phyloP scores from a whole-genome alignment of 2,329 filamentous ascomycete species.

The Penicillium sp. region DNA sequence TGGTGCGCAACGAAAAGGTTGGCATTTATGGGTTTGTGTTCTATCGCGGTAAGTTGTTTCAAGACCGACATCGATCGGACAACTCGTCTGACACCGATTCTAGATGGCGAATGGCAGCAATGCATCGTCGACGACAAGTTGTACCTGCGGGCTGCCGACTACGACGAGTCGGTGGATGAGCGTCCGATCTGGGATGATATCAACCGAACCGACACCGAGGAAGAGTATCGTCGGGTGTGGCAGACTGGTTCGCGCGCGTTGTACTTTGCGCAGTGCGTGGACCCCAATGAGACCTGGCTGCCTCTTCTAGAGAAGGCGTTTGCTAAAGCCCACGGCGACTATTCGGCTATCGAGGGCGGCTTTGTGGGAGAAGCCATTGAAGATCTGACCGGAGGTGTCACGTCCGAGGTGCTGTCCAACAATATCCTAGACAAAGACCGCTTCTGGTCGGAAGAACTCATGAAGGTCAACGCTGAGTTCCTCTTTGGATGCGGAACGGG shows the following conservation, averaged over 20 bases:
- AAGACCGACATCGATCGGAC: background rate
- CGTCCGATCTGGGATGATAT: conserved; percentile 71
- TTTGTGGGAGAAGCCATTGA: conserved; percentile 64
- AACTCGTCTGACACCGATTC: conserved; percentile 1
- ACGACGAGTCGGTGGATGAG: conserved; percentile 74
- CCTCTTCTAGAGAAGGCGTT: conserved; percentile 79
- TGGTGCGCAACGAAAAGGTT: conserved; percentile 67
- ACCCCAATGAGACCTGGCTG: conserved; percentile 79
- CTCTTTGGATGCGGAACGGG: conserved; percentile 49
- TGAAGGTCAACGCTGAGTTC: conserved; percentile 77
- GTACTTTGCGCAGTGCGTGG: conserved; percentile 72
- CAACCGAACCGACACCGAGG: conserved; percentile 68
- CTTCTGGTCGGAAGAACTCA: conserved; percentile 80
- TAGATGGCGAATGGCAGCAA: conserved; percentile 85
- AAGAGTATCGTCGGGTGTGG: conserved; percentile 67
- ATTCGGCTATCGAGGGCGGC: conserved; percentile 69
- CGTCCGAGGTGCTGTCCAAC: conserved; percentile 45
- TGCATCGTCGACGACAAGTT: conserved; percentile 90
- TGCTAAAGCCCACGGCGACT: conserved; percentile 81
- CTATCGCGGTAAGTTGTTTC: conserved; percentile 54
- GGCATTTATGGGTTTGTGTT: conserved; percentile 87
- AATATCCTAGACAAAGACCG: conserved; percentile 64
- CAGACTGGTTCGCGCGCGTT: conserved; percentile 73
- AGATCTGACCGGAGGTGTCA: conserved; percentile 55
- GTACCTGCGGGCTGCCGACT: conserved; percentile 76